Evolutionary conservation across 2,329 filamentous ascomycete species (phyloP), one percentile per base, ranked within the genome.

Genomic region (Paraconiothyrium sp.): DNA sequence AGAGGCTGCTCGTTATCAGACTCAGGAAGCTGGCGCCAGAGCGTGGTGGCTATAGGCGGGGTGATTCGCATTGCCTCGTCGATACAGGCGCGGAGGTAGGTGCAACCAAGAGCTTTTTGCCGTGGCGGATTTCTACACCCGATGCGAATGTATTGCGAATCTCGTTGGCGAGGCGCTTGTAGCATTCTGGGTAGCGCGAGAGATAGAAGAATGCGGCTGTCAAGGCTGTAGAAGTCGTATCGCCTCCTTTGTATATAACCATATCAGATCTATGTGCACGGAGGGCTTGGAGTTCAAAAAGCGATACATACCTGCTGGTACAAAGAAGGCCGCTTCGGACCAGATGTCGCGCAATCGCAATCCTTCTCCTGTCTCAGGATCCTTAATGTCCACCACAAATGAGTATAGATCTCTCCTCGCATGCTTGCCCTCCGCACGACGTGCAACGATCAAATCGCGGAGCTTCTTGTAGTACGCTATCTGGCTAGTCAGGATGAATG

Each of bases 391-490:
- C 46, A 76, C 63, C 3, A 80, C 68, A 71, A 81, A 70, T 56
- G 78, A 70, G 67, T 77, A 77, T 55, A 82, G 76, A 65, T 81
- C 81, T 35, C 76, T 75, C 22, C 68, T 61, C 11, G 67, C 67
- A 43, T 63, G 49, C 39, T 58, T 63, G 0, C 54, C 63, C 54
- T 60, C 52, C 11, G 39, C 22, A 0, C 41, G 30, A 14, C 65
- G 51, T n/a, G 58, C 35, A 11, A 27, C 22, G 35, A 66, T 62
- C 61, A 63, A 44, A 20, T 55, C 58, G 16, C 46, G 35, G 4
- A 68, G 10, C 48, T 58, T 51, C 9, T 54, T 48, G 54, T 64
- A 43, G 22, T 47, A 64, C 39, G 39, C 30, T 39, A 58, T 16
- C 7, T 43, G 39, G 13, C 50, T 61, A 2, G 59, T 34, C 43